These are phyloP conservation scores for Microsporum canis DNA, from an alignment of 2,329 filamentous ascomycete species.

Conservation along the genomic window DNA sequence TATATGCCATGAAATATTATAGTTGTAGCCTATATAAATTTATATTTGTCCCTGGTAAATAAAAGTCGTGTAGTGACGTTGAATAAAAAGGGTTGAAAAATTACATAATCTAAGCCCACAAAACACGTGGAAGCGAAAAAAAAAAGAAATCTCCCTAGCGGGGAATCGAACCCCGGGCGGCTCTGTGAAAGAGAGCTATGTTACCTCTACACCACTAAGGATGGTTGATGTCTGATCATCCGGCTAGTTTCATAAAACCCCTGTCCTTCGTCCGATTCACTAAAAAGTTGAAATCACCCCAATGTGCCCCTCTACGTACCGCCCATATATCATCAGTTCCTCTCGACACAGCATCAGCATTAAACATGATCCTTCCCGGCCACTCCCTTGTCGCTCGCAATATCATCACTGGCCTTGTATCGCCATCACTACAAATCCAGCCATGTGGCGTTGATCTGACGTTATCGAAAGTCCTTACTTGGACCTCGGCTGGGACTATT, in stretches of 20 bases:
- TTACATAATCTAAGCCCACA: background rate
- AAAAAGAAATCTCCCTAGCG: background rate
- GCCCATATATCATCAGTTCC: too few species aligned
- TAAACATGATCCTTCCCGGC: conserved; percentile 4
- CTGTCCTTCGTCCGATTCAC: background rate
- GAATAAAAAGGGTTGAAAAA: background rate
- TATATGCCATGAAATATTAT: too few species aligned
- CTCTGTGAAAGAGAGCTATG: conserved; percentile 11
- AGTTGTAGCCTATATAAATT: too few species aligned
- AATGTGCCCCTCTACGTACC: too few species aligned
- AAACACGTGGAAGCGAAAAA: background rate
- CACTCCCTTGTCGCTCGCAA: conserved; percentile 4
- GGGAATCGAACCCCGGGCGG: conserved; percentile 10
- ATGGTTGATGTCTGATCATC: conserved; percentile 4
- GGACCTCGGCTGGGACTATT: conserved; percentile 15
- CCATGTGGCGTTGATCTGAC: conserved; percentile 20
- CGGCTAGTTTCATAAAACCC: background rate
- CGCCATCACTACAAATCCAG: conserved; percentile 9
- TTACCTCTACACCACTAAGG: conserved; percentile 11
- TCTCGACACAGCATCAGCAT: background rate
- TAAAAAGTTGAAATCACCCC: too few species aligned
- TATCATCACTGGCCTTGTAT: conserved; percentile 4
- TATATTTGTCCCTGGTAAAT: too few species aligned
- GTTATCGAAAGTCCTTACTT: conserved; percentile 15
- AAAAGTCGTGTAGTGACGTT: too few species aligned